Conservation (phyloP, 345 rosid species). For the Rhizophora mangle region DNA sequence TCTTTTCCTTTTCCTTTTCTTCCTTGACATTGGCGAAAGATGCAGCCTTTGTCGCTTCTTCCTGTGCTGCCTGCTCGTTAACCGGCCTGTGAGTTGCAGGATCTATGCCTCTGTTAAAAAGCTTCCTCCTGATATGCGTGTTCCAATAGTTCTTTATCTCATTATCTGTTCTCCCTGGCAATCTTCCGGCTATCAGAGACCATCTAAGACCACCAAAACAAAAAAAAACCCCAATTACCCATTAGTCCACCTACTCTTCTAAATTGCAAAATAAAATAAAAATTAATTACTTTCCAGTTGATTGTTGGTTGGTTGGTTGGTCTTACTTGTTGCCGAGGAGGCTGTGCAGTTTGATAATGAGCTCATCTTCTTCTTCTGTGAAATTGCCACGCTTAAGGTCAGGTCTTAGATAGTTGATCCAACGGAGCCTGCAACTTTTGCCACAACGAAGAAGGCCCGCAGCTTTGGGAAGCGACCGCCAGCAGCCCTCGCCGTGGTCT, state of each 20-base stretch:
- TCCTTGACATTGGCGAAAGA: slow-evolving; percentile 33
- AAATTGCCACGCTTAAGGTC: slow-evolving; percentile 82
- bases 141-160: slow-evolving; percentile 90
- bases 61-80: slow-evolving; percentile 33
- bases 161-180: slow-evolving; percentile 81
- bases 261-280: neutral
- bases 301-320: neutral
- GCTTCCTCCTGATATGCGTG: slow-evolving; percentile 80
- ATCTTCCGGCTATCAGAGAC: slow-evolving; percentile 78
- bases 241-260: neutral
- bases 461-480: slow-evolving; percentile 87
- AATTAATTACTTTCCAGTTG: neutral
- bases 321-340: slow-evolving; percentile 78
- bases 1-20: slow-evolving; percentile 13
- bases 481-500: slow-evolving; percentile 80
- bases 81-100: slow-evolving; percentile 66
- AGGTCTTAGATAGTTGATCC: slow-evolving; percentile 79
- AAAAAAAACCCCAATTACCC: neutral
- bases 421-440: slow-evolving; percentile 74
- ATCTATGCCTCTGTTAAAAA: slow-evolving; percentile 73
- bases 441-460: slow-evolving; percentile 83
- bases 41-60: slow-evolving; percentile 27
- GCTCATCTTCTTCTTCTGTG: slow-evolving; percentile 73
- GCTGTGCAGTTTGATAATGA: slow-evolving; percentile 74
- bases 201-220: slow-evolving; percentile 37